Evolutionary conservation across 2,329 filamentous ascomycete species (phyloP), one percentile per base, ranked within the genome.

Genomic region (Periconia macrospinosa): DNA sequence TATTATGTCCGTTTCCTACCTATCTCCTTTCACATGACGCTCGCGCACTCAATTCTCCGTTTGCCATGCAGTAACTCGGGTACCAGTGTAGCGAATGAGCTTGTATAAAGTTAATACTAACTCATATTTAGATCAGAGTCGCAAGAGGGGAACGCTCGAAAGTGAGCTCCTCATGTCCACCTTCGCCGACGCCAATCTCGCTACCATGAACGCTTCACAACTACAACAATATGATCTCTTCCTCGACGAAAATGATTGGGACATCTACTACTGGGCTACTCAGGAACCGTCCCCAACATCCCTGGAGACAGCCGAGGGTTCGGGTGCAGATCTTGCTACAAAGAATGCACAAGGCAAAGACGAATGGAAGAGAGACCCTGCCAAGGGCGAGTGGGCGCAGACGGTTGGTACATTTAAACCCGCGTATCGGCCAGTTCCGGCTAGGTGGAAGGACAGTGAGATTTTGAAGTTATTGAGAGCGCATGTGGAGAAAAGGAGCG

Each of bases 261-360:
- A 99, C 74, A 97, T 99, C 57, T 99, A 99, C 82, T 99, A 99
- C 82, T 99, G 94, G 94, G 91, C 90, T 3, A 99, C 94, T 15
- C 94, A 99, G 76, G 86, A 91, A 64, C 81, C 87, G 13, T 77
- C 83, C 5, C 78, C 81, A 1, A 83, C 83, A n/a, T 82, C 85
- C 33, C 74, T 79, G 49, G 79, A 84, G 53, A 80, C 80, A 45
- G 80, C 82, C 6, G 82, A 85, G 60, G 80, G 82, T 27, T 77
- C 75, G 23, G 75, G 75, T n/a, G 67, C 75, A 2, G 74, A 74
- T 13, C 58, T 75, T 55, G 75, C 80, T 11, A 74, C 75, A 3
- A 69, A 74, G 7, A 71, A 73, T 43, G 78, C 76, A 18, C 76
- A 79, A 59, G 79, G 79, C 56, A 74, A 73, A 56, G 75, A 78